phyloP scores from a whole-genome alignment of 2,329 filamentous ascomycete genomes.

The Hypoxylon sp. region DNA sequence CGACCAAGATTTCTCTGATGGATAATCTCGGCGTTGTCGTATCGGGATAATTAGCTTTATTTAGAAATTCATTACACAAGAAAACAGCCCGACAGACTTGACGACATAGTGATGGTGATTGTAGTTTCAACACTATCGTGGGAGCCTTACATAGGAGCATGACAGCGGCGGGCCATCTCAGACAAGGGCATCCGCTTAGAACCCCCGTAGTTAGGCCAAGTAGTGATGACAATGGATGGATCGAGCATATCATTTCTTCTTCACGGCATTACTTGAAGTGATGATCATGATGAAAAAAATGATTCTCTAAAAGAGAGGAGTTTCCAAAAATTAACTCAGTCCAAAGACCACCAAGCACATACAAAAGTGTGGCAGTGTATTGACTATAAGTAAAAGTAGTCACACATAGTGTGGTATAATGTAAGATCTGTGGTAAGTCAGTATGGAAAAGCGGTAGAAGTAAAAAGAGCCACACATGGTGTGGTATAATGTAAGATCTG shows the following conservation, averaged over 20 bases:
- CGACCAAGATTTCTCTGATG: background rate
- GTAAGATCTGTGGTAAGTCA: no score
- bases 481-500: no score
- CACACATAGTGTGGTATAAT: background rate
- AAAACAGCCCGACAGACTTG: no score
- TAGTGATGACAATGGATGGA: background rate
- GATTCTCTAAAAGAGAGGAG: background rate
- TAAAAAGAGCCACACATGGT: no score
- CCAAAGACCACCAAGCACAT: background rate
- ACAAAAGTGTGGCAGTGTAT: background rate
- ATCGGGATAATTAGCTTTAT: no score
- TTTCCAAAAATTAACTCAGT: background rate
- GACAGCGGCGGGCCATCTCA: no score
- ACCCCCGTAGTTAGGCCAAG: background rate
- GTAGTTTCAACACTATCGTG: no score
- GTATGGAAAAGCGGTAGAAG: no score
- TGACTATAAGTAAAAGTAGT: background rate
- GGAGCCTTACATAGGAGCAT: no score
- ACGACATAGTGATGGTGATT: no score
- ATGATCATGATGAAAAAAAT: slow-evolving; percentile 23
- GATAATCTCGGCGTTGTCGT: background rate
- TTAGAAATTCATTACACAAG: no score
- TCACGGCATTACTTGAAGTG: slow-evolving; percentile 18
- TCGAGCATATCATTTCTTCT: slow-evolving; percentile 11
- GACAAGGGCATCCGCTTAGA: no score